Evolutionary conservation across 2,329 filamentous ascomycete genomes (phyloP).

Genomic region (Shiraia sp.): DNA sequence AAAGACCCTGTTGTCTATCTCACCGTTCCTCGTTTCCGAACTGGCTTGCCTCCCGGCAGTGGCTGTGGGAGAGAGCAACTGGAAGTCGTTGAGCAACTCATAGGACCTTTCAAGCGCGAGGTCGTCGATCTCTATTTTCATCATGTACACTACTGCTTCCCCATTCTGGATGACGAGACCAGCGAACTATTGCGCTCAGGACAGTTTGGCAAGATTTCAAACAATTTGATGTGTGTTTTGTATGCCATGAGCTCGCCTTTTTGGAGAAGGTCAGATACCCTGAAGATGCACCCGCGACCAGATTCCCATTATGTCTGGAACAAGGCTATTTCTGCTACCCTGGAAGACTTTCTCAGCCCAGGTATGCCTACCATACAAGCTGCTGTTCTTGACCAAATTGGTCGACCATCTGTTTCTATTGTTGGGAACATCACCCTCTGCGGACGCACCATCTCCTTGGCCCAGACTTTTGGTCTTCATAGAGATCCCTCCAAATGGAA

Average conservation of each 20-base stretch:
- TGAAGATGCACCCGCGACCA: slow-evolving; percentile 43
- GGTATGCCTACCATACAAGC: slow-evolving; percentile 46
- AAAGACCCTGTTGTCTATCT: slow-evolving; percentile 48
- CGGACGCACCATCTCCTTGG: slow-evolving; percentile 57
- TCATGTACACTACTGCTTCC: slow-evolving; percentile 43
- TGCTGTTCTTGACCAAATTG: slow-evolving; percentile 47
- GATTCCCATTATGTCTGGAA: slow-evolving; percentile 48
- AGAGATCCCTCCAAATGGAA: slow-evolving; percentile 59
- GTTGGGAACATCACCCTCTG: slow-evolving; percentile 57
- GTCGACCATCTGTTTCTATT: slow-evolving; percentile 46
- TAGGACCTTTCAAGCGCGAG: slow-evolving; percentile 44
- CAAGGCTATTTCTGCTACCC: slow-evolving; percentile 46
- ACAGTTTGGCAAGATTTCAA: slow-evolving; percentile 39
- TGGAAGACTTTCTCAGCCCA: slow-evolving; percentile 50
- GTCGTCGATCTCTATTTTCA: slow-evolving; percentile 53
- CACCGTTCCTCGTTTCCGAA: slow-evolving; percentile 55
- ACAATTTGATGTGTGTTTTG: slow-evolving; percentile 45
- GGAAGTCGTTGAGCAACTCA: slow-evolving; percentile 48
- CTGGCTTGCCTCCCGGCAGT: slow-evolving; percentile 45
- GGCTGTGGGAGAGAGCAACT: slow-evolving; percentile 44
- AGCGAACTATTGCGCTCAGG: slow-evolving; percentile 42
- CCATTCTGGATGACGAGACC: slow-evolving; percentile 45
- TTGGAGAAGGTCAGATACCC: slow-evolving; percentile 42
- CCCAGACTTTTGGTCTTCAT: slow-evolving; percentile 60
- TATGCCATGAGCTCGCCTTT: slow-evolving; percentile 44